Percentiles rank a stretch among this genome's conserved stretches.
Evolutionary conservation across 2,329 filamentous ascomycete species (phyloP).

Genomic region (Curvularia hawaiiensis): DNA sequence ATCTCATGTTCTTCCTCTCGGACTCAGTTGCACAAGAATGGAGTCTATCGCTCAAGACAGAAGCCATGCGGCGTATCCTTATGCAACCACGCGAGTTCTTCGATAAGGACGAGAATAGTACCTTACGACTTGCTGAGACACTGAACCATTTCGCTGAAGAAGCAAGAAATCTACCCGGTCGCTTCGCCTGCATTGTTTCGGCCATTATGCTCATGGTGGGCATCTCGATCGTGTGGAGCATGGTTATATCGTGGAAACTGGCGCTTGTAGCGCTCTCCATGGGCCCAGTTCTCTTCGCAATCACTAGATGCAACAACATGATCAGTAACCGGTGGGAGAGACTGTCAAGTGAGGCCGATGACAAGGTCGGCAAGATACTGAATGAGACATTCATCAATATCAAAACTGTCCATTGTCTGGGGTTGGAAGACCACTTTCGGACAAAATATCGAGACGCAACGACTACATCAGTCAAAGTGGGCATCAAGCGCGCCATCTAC

Average conservation of each 20-base stretch:
- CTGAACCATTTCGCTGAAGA: conserved; percentile 86
- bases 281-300: conserved; percentile 68
- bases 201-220: conserved; percentile 69
- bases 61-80: conserved; percentile 72
- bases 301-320: conserved; percentile 68
- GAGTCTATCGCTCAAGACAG: conserved; percentile 72
- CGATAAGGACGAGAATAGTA: conserved; percentile 68
- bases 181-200: conserved; percentile 74
- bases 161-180: conserved; percentile 79
- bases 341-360: conserved; percentile 67
- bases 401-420: conserved; percentile 75
- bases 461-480: conserved; percentile 61
- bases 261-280: conserved; percentile 76
- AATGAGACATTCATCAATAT: conserved; percentile 80
- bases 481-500: conserved; percentile 68
- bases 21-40: conserved; percentile 76
- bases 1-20: conserved; percentile 71
- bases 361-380: conserved; percentile 66
- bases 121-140: conserved; percentile 68
- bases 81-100: conserved; percentile 82
- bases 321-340: conserved; percentile 75
- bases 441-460: conserved; percentile 64
- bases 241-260: conserved; percentile 77
- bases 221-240: conserved; percentile 75
- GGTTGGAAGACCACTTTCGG: conserved; percentile 73